A percentile compares a stretch with the other conserved stretches of the same genome.
Conservation (phyloP, 2,329 filamentous ascomycete genomes). For the Metarhizium brunneum region DNA sequence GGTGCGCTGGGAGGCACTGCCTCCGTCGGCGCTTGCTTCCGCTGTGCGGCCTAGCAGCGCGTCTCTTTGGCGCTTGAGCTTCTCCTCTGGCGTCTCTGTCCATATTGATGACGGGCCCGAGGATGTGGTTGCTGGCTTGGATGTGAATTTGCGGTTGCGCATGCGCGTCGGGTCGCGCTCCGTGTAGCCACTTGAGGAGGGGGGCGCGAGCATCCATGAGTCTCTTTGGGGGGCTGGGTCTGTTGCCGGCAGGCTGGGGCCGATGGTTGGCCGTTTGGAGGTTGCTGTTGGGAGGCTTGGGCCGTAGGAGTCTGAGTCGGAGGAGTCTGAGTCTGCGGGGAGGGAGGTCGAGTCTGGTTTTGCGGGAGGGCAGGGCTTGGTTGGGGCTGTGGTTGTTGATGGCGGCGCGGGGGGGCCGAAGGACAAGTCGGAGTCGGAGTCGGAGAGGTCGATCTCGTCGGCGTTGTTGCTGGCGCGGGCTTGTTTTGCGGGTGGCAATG, state of each 20-base stretch:
- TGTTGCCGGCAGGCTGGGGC: constrained; percentile 23
- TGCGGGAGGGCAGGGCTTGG: neutral
- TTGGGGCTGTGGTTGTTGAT: neutral
- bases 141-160: constrained; percentile 73
- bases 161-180: constrained; percentile 77
- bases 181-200: constrained; percentile 39
- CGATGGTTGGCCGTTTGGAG: constrained; percentile 36
- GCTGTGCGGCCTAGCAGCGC: constrained; percentile 66
- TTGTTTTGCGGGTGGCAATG: constrained; percentile 11
- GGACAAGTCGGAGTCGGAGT: constrained; percentile 23
- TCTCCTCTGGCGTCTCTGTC: constrained; percentile 88
- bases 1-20: constrained; percentile 6
- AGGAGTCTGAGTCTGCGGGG: constrained; percentile 26
- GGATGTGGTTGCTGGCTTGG: constrained; percentile 32
- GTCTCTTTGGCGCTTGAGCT: constrained; percentile 69
- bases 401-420: constrained; percentile 15
- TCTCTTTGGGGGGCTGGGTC: constrained; percentile 56
- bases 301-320: constrained; percentile 43
- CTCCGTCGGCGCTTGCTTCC: constrained; percentile 27
- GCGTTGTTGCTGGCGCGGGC: constrained; percentile 7
- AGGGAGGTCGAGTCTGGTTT: constrained; percentile 20
- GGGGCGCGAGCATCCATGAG: constrained; percentile 72
- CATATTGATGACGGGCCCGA: constrained; percentile 54
- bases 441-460: constrained; percentile 31
- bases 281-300: constrained; percentile 45